Base-by-base conservation (phyloP, 2,329 filamentous ascomycete species). In the Thielaviopsis punctulata region DNA sequence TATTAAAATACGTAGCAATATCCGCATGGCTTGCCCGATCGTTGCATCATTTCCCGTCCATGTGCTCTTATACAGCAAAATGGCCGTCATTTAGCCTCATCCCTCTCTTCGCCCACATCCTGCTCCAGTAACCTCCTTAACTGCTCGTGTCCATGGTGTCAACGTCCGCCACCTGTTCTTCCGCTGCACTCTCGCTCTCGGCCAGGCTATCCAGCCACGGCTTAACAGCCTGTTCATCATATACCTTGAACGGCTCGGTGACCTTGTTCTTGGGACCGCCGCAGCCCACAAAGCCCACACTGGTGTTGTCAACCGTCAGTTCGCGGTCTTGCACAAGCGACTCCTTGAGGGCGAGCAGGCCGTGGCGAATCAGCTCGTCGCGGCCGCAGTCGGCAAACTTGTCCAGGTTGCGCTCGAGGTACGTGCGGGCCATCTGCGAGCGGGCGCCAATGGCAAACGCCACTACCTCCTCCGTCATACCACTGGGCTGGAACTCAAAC, bases 381-480 rank as follows among this genome's bases (percentile, higher is more conserved):
- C 86, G 75, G 57, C 75, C 79, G 64, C 80, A 82, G 58, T 76
- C 75, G 61, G 79, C 76, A 66, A 98, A 96, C 59, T 80, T 71
- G 57, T 94, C 89, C 56, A 95, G 69, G 69, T 95, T 85, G 63
- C 87, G 78, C 76, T 98, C 92, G 52, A 98, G 73, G 68, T 98
- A 98, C 57, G 92, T 98, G 63, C 92, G 76, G 22, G 92, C 92
- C 87, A 96, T 96, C 73, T 98, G 92, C 66, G 84, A 92, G 61
- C 92, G 77, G 47, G 92, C 92, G 51, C 92, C 92, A 65, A 98
- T 98, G 55, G 89, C 90, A 64, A 90, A 95, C 22, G 92, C 92
- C 48, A 85, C 67, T 87, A 96, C 96, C 76, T 98, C 92, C 65
- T 95, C 86, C 61, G 88, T 95, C 76, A 96, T 84, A 47, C 92